Base-by-base conservation (phyloP, 176 grass and related monocot genomes). In the Tillandsia leiboldiana region DNA sequence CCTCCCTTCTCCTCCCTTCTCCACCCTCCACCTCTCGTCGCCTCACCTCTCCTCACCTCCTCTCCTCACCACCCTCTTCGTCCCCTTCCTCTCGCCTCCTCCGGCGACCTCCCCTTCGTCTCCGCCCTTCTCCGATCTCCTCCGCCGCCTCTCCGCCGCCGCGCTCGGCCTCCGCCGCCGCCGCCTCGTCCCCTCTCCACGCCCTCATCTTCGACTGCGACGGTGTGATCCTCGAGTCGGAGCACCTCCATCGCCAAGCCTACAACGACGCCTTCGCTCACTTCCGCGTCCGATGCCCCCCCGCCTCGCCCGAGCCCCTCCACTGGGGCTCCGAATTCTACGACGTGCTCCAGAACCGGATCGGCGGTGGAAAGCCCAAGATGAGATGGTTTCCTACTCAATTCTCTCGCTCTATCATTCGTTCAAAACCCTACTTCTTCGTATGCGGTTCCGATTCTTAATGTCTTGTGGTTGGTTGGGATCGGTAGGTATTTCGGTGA, bases 141-240 rank as follows among this genome's bases (percentile, higher is more conserved):
- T 87, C 76, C 57, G 78, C 77, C 65, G 70, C 84, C 23, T 26
- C 17, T 48, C 53, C 73, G 26, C n/a, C 64, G 47, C 72, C 13
- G n/a, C n/a, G 33, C 33, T 42, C 20, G 22, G 79, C 77, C 24
- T 42, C 81, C 12, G 50, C 68, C 69, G 15, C 86, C 8, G n/a
- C 79, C 18, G 50, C 70, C 51, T 17, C 82, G 15, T 48, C 64
- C 51, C 53, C 81, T 13, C 83, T 97, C 24, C 76, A 97, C 17
- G 86, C 89, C 11, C 84, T 97, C 23, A 90, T 97, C 78, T 97
- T 97, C 58, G 93, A 97, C 56, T 97, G 93, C 75, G 93, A 97
- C 49, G 89, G 89, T 70, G 93, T 97, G 49, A 92, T 92, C 68
- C 84, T 97, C 52, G 89, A 97, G 63, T 97, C 93, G 22, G 93